Conservation (phyloP, 495 filamentous ascomycete species). For the Bathelium albidoporum region DNA sequence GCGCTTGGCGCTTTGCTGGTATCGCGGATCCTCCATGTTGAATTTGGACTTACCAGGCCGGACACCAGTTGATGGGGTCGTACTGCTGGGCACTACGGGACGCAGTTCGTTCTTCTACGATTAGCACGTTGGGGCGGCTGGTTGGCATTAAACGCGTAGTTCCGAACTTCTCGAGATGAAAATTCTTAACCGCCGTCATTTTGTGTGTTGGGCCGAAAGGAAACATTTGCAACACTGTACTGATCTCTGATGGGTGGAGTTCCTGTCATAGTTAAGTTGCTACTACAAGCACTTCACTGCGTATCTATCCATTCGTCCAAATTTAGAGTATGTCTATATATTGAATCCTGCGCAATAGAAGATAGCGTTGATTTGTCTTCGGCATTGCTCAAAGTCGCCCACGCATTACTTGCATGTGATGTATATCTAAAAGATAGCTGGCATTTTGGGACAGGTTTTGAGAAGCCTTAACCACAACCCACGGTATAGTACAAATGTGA, state of each 20-base stretch:
- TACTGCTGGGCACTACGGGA: neutral
- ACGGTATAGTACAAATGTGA: neutral
- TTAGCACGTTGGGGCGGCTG: neutral
- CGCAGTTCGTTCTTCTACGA: neutral
- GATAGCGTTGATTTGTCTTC: neutral
- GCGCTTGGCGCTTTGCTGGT: neutral
- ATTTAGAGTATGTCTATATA: neutral
- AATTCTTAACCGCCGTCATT: too few species aligned
- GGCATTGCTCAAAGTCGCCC: neutral
- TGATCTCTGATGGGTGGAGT: too few species aligned
- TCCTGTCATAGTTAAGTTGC: too few species aligned
- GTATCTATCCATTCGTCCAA: too few species aligned
- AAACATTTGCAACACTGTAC: too few species aligned
- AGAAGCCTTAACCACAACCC: too few species aligned
- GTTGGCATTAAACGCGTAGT: neutral
- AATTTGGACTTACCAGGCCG: neutral
- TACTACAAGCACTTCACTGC: too few species aligned
- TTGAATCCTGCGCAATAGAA: neutral
- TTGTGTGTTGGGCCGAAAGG: too few species aligned
- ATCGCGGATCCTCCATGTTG: conserved; percentile 1
- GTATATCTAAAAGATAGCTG: neutral
- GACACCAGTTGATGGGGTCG: neutral
- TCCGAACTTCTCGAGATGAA: too few species aligned
- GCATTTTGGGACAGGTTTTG: neutral
- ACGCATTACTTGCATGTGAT: neutral